phyloP scores from a whole-genome alignment of 2,329 filamentous ascomycete genomes.

The Alternaria tenuissima region DNA sequence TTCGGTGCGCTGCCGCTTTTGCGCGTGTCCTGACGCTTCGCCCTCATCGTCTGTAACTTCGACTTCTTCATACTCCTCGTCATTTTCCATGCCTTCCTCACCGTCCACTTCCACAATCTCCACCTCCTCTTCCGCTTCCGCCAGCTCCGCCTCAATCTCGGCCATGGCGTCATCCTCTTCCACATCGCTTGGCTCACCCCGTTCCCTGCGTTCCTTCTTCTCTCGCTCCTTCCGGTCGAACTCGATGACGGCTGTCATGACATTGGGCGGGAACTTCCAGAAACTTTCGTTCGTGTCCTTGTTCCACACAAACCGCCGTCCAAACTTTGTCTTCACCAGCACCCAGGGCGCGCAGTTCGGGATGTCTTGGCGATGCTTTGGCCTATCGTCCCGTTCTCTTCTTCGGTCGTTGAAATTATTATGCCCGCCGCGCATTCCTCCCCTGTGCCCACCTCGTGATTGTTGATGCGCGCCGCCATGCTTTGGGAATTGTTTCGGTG shows the following conservation, averaged over 20 bases:
- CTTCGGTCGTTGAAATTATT: slow-evolving; percentile 67
- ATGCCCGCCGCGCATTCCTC: slow-evolving; percentile 55
- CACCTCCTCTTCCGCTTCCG: slow-evolving; percentile 40
- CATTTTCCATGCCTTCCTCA: slow-evolving; percentile 60
- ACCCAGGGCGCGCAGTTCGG: slow-evolving; percentile 87
- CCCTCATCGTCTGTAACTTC: slow-evolving; percentile 71
- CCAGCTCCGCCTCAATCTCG: slow-evolving; percentile 45
- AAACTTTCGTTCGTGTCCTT: slow-evolving; percentile 85
- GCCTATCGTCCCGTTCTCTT: slow-evolving; percentile 78
- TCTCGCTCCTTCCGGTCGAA: slow-evolving; percentile 78
- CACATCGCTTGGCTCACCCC: slow-evolving; percentile 48
- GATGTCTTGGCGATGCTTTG: slow-evolving; percentile 79
- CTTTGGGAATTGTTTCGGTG: slow-evolving; percentile 30
- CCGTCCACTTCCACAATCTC: slow-evolving; percentile 48
- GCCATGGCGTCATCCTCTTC: slow-evolving; percentile 45
- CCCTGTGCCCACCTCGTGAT: slow-evolving; percentile 49
- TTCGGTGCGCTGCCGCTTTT: slow-evolving; percentile 60
- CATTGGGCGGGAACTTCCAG: slow-evolving; percentile 91
- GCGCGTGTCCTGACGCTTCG: slow-evolving; percentile 55
- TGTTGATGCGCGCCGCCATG: slow-evolving; percentile 22
- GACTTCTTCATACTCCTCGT: slow-evolving; percentile 79
- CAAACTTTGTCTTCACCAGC: slow-evolving; percentile 90
- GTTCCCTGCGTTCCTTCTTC: slow-evolving; percentile 65
- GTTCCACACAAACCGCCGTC: slow-evolving; percentile 90
- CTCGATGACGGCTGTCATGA: slow-evolving; percentile 76